Evolutionary conservation across 208 protist genomes (phyloP).

Genomic region (Eutreptiella sp.): DNA sequence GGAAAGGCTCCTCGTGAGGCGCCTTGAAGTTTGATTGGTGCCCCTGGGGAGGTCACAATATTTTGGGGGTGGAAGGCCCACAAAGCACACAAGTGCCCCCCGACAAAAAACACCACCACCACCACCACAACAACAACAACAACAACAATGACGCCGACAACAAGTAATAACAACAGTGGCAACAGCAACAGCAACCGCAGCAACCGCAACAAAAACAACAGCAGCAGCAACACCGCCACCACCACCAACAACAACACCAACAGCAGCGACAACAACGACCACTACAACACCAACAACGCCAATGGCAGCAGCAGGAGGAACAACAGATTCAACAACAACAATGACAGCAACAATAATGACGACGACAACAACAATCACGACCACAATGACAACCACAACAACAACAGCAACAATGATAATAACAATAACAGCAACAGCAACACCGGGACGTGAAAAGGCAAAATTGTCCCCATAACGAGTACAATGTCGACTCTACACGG

Average conservation of each 20-base stretch:
- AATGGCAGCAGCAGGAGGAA: not conserved
- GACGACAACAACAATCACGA: conserved; percentile 16
- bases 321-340: conserved; percentile 16
- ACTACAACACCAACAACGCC: not conserved
- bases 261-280: conserved; percentile 16
- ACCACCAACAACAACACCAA: conserved; percentile 18
- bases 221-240: conserved; percentile 9
- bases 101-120: conserved; percentile 8
- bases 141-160: conserved; percentile 16
- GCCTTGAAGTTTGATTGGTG: too few species aligned
- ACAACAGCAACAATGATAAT: conserved; percentile 17
- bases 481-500: too few species aligned
- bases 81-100: too few species aligned
- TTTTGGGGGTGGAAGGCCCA: too few species aligned
- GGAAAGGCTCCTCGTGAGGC: too few species aligned
- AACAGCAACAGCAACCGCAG: conserved; percentile 16
- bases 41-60: too few species aligned
- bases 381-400: conserved; percentile 17
- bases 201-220: conserved; percentile 19
- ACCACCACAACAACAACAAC: conserved; percentile 20
- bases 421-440: conserved; percentile 21
- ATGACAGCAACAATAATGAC: conserved; percentile 15
- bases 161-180: conserved; percentile 12
- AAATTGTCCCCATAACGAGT: too few species aligned
- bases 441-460: too few species aligned